Base-by-base conservation (phyloP, 2,329 filamentous ascomycete genomes). In the Stagonosporopsis rhizophila region DNA sequence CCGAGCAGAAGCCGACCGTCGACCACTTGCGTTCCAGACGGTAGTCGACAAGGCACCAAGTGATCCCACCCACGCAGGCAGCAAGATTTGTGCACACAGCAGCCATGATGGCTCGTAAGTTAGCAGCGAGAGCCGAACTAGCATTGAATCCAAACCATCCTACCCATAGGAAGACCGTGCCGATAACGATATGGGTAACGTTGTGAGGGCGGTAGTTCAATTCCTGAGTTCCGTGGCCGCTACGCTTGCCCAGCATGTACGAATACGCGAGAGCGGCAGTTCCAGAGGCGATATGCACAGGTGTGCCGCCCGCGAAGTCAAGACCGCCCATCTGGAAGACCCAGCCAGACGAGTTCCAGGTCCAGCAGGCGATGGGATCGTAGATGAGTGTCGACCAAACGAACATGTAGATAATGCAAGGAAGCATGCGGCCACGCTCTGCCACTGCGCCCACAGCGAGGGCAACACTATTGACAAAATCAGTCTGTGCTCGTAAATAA, bases 81-180 rank as follows among this genome's bases (percentile, higher is more conserved):
- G 92, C 88, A 27, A 96, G 80, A 74, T 96, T 95, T 50, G 92
- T 96, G 39, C 94, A 90, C 1, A 94, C 83, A 11, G 89, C 90
- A 40, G 92, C 92, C 88, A 96, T 92, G 67, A 96, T 84, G 40
- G 91, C 91, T 44, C 92, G 88, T 71, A 96, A 77, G 75, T 95
- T 96, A 47, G 91, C 91, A 44, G 87, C 83, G 52, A 95, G 81
- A 14, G 91, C 92, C 15, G 89, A 92, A 62, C 92, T 92, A 45
- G 90, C 91, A 69, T 96, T 96, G 86, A 96, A 96, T 44, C 92
- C 92, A 70, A 96, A 96, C 92, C 92, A 96, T 50, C 92, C 92
- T 15, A 96, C 90, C 92, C 92, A 96, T 15, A 96, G 87, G 79
- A 96, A 96, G 42, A 96, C 91, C 3, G 92, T 96, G 27, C 92